phyloP scores from a whole-genome alignment of 2,329 filamentous ascomycete genomes.

The Rutstroemia sp. region DNA sequence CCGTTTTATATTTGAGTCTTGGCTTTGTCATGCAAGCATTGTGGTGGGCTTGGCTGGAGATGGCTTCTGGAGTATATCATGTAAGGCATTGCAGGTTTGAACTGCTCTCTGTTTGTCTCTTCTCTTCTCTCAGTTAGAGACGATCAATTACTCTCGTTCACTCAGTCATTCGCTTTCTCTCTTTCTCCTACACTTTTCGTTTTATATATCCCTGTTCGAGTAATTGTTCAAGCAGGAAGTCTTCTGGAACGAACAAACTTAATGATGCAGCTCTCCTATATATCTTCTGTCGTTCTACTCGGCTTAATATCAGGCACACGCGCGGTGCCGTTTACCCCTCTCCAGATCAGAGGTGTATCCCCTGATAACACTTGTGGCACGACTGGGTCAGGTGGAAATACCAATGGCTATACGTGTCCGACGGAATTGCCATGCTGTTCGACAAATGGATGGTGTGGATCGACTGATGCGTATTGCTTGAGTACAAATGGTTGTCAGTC shows the following conservation, averaged over 20 bases:
- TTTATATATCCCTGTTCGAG: not conserved
- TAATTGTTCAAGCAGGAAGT: not conserved
- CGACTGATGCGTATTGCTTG: constrained; percentile 6
- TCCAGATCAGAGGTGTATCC: not conserved
- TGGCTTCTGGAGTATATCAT: not conserved
- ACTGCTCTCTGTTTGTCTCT: not conserved
- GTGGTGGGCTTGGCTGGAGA: not conserved
- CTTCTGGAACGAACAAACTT: not conserved
- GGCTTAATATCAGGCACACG: not conserved
- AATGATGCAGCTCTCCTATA: not conserved
- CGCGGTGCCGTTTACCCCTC: not conserved
- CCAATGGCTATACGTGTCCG: constrained; percentile 21
- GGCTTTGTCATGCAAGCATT: not conserved
- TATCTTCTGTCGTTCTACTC: not conserved
- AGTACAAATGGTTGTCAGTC: constrained; percentile 18
- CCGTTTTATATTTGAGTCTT: not conserved
- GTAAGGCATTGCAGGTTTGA: not conserved
- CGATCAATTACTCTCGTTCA: not conserved
- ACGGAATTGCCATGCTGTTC: constrained; percentile 26
- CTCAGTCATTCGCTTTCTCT: not conserved
- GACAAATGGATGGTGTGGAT: constrained; percentile 17
- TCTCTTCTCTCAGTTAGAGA: not conserved
- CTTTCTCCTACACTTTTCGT: not conserved
- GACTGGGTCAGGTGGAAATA: constrained; percentile 2
- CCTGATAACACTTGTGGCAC: constrained; percentile 15